Base-by-base conservation (phyloP, 208 protist genomes). In the Strigomonas culicis region DNA sequence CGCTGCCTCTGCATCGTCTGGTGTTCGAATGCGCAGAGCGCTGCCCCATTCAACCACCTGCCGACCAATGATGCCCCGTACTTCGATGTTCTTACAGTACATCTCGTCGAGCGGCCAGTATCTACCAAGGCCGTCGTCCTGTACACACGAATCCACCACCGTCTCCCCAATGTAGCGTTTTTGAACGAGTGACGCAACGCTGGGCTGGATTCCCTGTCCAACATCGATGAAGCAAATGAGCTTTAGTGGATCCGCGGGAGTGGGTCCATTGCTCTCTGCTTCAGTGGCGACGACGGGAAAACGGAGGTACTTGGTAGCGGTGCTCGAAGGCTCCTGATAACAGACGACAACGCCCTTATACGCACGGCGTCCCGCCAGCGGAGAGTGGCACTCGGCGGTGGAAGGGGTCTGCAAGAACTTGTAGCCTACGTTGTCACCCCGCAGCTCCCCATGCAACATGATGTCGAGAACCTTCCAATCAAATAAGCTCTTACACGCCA, bases 361-460 rank as follows among this genome's bases (percentile, higher is more conserved):
- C 50, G 71, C 72, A 39, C 70, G 44, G 7, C 70, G 47, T 8
- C 63, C 27, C 6, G 57, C 32, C 22, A 64, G 32, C 11, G 66
- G 30, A n/a, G 25, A 39, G 21, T 59, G 56, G 34, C 51, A 61
- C 32, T 52, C 27, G 21, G 22, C 36, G 27, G 58, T 46, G 28
- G 52, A 61, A 17, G 67, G 59, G 17, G 59, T 65, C 34, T 56
- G 27, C 17, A 82, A 39, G 59, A 74, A 73, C 65, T 67, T 64
- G 51, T 79, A 93, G 25, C 90, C 90, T 27, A 96, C 59, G 51
- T 96, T 96, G 70, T 96, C 90, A 39, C 90, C 90, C 8, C 90
- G 82, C 1, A 96, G 79, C 66, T 96, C 84, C 27, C 77, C 75
- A 55, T 92, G 80, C 32, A 96, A 75, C 86, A 96, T 93, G 19